These are phyloP conservation scores for Davidsoniella virescens DNA, from an alignment of 2,329 filamentous ascomycete genomes.

Conservation along the genomic window DNA sequence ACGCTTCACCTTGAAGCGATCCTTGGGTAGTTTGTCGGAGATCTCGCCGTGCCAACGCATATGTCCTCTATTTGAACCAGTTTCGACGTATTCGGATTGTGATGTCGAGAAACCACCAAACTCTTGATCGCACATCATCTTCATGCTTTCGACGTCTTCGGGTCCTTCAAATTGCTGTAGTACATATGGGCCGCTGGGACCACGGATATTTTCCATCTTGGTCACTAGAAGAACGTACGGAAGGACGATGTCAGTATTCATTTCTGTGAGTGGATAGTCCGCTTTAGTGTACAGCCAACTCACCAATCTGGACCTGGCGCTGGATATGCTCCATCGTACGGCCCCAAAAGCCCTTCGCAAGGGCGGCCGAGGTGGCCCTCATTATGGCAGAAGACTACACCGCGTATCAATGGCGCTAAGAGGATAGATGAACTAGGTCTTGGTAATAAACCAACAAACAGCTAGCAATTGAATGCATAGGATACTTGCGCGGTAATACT, in stretches of 20 bases:
- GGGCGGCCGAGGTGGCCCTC: conserved; percentile 19
- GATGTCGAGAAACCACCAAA: conserved; percentile 75
- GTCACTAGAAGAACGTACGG: conserved; percentile 32
- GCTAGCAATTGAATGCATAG: no score
- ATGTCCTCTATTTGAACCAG: conserved; percentile 26
- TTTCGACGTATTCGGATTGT: conserved; percentile 45
- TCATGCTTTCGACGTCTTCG: conserved; percentile 36
- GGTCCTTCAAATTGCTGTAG: conserved; percentile 46
- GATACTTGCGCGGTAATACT: no score
- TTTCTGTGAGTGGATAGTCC: no score
- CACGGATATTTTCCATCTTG: conserved; percentile 52
- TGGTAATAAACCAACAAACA: no score
- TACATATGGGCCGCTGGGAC: conserved; percentile 44
- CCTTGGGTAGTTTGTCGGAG: conserved; percentile 63
- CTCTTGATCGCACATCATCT: conserved; percentile 72
- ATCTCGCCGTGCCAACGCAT: conserved; percentile 76
- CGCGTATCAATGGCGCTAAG: background rate
- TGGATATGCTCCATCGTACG: conserved; percentile 45
- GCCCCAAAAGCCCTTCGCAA: conserved; percentile 37
- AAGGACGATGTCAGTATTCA: background rate
- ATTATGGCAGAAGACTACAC: conserved; percentile 14
- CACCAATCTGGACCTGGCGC: conserved; percentile 40
- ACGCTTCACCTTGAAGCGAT: conserved; percentile 57
- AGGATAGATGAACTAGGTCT: no score
- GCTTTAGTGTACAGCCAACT: conserved; percentile 3